Conservation (phyloP, 257 asterid species). For the Eucommia ulmoides region DNA sequence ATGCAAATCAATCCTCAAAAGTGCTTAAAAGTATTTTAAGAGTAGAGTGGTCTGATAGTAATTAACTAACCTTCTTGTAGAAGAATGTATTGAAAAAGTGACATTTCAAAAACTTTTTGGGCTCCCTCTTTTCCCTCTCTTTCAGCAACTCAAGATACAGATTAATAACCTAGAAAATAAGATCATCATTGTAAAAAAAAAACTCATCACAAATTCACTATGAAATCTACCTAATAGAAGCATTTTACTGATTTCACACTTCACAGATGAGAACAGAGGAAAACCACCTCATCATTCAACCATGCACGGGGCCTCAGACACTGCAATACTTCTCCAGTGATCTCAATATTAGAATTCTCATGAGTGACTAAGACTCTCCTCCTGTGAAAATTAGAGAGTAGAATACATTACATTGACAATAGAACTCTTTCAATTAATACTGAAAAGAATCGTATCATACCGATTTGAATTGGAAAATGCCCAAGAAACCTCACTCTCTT, state of each 20-base stretch:
- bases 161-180: conserved; percentile 68
- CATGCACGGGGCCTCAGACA: conserved; percentile 66
- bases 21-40: no score
- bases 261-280: conserved; percentile 1
- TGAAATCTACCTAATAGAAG: neutral
- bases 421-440: conserved; percentile 1
- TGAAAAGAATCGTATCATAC: conserved; percentile 20
- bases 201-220: conserved; percentile 1
- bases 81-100: conserved; percentile 87
- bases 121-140: conserved; percentile 84
- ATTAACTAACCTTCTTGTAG: conserved; percentile 61
- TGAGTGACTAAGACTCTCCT: conserved; percentile 47
- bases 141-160: conserved; percentile 74
- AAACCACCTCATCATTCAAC: conserved; percentile 91
- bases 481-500: conserved; percentile 23
- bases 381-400: conserved; percentile 29
- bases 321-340: conserved; percentile 60
- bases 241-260: neutral
- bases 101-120: conserved; percentile 68
- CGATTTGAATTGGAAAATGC: conserved; percentile 35
- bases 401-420: conserved; percentile 7
- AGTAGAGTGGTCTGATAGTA: conserved; percentile 5
- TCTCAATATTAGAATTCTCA: conserved; percentile 57
- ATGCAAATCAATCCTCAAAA: no score
- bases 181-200: conserved; percentile 9